Conservation (phyloP, 108 stramenopile species). For the Epipyxis sp. region DNA sequence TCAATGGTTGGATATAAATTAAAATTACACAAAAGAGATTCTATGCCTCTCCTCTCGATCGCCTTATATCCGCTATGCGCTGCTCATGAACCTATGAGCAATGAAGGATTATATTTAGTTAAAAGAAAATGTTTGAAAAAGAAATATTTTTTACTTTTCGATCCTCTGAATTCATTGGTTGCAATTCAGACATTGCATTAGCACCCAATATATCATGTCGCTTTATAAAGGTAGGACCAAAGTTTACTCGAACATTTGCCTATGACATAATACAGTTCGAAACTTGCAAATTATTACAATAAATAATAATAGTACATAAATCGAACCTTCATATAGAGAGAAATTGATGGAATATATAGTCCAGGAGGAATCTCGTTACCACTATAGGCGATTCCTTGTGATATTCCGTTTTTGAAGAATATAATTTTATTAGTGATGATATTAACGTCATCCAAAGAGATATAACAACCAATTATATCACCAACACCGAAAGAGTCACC, state of each 20-base stretch:
- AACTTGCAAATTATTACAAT: background rate
- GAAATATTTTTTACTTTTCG: too few relatives aligned
- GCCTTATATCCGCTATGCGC: too few relatives aligned
- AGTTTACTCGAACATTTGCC: constrained; percentile 46
- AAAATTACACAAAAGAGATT: too few relatives aligned
- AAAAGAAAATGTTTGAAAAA: too few relatives aligned
- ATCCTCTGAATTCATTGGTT: background rate
- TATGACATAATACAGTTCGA: background rate
- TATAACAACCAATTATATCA: constrained; percentile 85
- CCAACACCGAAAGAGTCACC: constrained; percentile 62
- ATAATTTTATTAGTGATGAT: constrained; percentile 50
- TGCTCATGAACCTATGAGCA: too few relatives aligned
- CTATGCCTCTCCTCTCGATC: too few relatives aligned
- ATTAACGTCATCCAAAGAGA: constrained; percentile 55
- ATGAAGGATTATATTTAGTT: too few relatives aligned
- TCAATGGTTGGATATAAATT: too few relatives aligned
- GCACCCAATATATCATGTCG: background rate
- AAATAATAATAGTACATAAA: background rate
- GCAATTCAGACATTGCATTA: constrained; percentile 6
- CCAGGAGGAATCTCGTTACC: constrained; percentile 34
- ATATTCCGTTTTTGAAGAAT: constrained; percentile 83
- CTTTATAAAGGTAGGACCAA: constrained; percentile 40
- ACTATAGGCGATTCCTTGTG: constrained; percentile 41
- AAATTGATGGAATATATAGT: constrained; percentile 50
- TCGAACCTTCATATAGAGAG: constrained; percentile 39